Base-by-base conservation (phyloP, 2,329 filamentous ascomycete genomes). In the Grosmannia huntii region DNA sequence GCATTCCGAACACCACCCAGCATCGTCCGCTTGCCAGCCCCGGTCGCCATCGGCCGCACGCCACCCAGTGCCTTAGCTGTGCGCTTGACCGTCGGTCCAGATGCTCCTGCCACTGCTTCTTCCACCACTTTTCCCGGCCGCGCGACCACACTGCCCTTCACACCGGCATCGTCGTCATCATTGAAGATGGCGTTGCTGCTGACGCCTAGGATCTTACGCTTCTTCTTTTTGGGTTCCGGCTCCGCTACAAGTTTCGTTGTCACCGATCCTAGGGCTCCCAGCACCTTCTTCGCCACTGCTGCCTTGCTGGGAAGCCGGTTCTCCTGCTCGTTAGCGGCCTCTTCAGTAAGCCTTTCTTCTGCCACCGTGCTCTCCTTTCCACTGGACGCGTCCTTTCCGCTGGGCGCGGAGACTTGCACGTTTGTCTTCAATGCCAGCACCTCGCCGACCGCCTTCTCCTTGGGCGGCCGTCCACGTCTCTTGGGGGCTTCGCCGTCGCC, bases 161-260 rank as follows among this genome's bases (percentile, higher is more conserved):
- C 27, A 14, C 51, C 14, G 5, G 55, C 82, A 5, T 76, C 78
- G 10, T 87, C 85, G 5, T 85, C 85, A 10, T 86, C 85, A 60
- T 87, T 85, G 64, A 92, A 89, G 6, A 94, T 68, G 3, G 83
- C 87, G 12, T 83, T 82, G 53, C 79, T 81, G 25, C 78, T 76
- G 25, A 72, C 73, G 4, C 84, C 83, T 1, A 88, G 75, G 5
- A 89, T 72, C 70, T 89, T 91, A 62, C 86, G 82, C 75, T 86
- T 90, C 76, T 86, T 89, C 68, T 82, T 84, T 69, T 76, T 80
- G 7, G 70, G 73, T 62, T 77, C 73, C 33, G 63, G 65, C 62
- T 72, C 71, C 11, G 54, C 19, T 3, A 31, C 19, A 1, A 31
- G 12, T 28, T 57, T 60, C 16, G 52, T 9, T 4, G 27, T 50